Conservation (phyloP, 2,329 filamentous ascomycete genomes). For the Stromatinia cepivora region DNA sequence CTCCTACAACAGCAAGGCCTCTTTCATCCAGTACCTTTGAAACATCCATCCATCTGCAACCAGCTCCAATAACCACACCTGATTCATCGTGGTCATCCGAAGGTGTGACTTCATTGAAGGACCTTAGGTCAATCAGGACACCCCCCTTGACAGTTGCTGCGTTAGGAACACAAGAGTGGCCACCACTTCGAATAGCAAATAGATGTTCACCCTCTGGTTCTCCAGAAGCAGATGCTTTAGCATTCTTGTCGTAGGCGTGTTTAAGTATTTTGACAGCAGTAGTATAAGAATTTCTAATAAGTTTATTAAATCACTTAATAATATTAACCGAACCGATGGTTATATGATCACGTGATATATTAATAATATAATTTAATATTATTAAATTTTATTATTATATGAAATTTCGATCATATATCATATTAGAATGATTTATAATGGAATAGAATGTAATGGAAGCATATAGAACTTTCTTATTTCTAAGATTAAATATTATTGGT, state of each 20-base stretch:
- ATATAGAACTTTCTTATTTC: too few relatives aligned
- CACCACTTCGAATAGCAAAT: constrained; percentile 35
- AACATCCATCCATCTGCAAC: constrained; percentile 43
- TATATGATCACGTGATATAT: too few relatives aligned
- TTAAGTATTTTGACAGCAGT: constrained; percentile 20
- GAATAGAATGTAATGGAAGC: too few relatives aligned
- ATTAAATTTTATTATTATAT: too few relatives aligned
- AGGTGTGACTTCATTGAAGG: constrained; percentile 35
- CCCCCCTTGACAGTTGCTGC: constrained; percentile 53
- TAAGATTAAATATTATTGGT: too few relatives aligned
- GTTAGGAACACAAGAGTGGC: constrained; percentile 42
- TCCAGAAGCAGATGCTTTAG: background rate
- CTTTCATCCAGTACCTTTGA: constrained; percentile 34
- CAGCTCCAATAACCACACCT: constrained; percentile 41
- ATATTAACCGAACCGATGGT: too few relatives aligned
- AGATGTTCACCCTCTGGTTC: constrained; percentile 4
- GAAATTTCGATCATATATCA: too few relatives aligned
- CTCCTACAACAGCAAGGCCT: constrained; percentile 43
- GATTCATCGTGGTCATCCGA: constrained; percentile 37
- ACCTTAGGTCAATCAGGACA: constrained; percentile 50
- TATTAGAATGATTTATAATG: too few relatives aligned
- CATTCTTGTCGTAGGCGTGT: background rate
- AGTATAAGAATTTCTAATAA: too few relatives aligned
- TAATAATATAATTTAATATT: too few relatives aligned
- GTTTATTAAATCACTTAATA: too few relatives aligned